Evolutionary conservation across 805 yeast species (phyloP).

Genomic region (Suhomyces pyralidae): DNA sequence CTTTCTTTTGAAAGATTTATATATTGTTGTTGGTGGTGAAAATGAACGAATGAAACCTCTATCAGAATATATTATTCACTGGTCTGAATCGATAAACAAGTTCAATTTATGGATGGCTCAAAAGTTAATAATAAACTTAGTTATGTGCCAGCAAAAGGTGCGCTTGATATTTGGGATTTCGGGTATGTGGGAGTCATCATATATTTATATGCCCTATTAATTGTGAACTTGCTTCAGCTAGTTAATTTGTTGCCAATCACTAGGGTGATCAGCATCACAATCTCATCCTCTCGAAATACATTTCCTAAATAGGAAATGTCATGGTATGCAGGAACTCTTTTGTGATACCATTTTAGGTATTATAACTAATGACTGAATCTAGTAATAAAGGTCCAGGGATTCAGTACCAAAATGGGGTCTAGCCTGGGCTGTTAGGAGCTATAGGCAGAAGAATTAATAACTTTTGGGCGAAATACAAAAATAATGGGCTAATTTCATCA

Average conservation of each 20-base stretch:
- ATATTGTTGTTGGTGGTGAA: background rate
- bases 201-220: background rate
- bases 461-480: background rate
- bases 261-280: background rate
- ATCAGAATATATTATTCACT: background rate
- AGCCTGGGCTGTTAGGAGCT: background rate
- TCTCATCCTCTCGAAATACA: constrained; percentile 1
- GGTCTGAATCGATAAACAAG: background rate
- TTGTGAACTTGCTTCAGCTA: background rate
- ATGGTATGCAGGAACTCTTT: constrained; percentile 6
- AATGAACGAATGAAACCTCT: background rate
- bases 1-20: background rate
- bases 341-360: background rate
- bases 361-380: background rate
- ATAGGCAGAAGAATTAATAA: background rate
- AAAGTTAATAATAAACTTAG: background rate
- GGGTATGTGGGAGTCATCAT: background rate
- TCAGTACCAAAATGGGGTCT: background rate
- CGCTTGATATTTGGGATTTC: background rate
- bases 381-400: background rate
- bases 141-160: background rate
- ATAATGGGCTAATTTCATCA: background rate
- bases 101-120: background rate
- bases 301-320: constrained; percentile 17
- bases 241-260: background rate